Conservation (phyloP, 345 rosid species). For the Eucalyptus erythrocorys region DNA sequence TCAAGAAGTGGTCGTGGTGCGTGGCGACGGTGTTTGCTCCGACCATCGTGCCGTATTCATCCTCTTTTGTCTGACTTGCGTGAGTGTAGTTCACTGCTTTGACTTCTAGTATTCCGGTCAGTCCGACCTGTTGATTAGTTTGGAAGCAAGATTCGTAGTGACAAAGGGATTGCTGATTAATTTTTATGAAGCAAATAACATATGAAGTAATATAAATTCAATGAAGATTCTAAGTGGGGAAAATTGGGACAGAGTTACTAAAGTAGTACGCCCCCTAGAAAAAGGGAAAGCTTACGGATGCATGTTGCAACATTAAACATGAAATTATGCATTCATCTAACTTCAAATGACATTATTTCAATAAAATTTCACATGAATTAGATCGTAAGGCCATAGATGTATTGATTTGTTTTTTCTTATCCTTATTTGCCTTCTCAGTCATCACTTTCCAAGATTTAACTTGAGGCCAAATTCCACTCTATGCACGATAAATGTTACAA, state of each 20-base stretch:
- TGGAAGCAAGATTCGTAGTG: background rate
- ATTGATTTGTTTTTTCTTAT: background rate
- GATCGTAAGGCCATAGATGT: background rate
- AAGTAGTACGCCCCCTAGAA: background rate
- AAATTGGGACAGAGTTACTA: background rate
- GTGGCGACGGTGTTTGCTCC: conserved; percentile 54
- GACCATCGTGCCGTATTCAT: conserved; percentile 42
- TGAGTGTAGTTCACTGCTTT: conserved; percentile 40
- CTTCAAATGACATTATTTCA: background rate
- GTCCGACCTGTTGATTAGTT: conserved; percentile 27
- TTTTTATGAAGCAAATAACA: background rate
- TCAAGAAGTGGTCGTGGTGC: conserved; percentile 69
- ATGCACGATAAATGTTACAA: background rate
- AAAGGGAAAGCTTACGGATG: background rate
- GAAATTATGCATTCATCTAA: background rate
- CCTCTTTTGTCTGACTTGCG: conserved; percentile 17
- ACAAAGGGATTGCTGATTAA: background rate
- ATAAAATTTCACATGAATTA: background rate
- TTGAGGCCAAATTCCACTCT: background rate
- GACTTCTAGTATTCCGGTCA: conserved; percentile 48
- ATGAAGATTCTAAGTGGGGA: background rate
- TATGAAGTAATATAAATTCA: background rate
- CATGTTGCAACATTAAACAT: background rate
- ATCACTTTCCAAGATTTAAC: background rate
- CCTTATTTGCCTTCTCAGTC: background rate